Percentiles rank a stretch among this genome's conserved stretches.
Conservation (phyloP, 192 early-diverging fungal genomes). For the Podila horticola region DNA sequence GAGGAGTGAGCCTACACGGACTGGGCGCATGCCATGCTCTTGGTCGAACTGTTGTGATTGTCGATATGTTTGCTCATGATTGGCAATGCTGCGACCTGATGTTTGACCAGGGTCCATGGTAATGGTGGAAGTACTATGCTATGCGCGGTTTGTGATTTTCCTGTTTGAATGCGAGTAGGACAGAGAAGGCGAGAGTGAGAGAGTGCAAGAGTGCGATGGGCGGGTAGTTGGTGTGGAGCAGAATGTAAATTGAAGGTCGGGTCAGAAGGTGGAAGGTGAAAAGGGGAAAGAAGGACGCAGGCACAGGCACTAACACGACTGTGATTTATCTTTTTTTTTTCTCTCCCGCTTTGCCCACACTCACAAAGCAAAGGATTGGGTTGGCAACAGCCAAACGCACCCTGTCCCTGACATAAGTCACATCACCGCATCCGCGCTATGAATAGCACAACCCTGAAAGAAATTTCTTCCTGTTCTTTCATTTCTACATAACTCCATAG, state of each 20-base stretch:
- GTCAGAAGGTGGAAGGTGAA: neutral
- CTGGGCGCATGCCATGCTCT: constrained; percentile 9
- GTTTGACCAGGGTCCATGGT: neutral
- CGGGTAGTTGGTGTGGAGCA: neutral
- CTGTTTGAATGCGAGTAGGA: neutral
- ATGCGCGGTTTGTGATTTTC: neutral
- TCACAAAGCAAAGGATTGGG: no score
- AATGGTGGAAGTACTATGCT: neutral
- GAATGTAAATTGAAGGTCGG: neutral
- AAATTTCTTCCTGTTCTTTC: no score
- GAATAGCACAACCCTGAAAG: no score
- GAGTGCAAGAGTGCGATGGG: no score
- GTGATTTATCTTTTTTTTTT: neutral
- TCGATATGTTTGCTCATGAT: neutral
- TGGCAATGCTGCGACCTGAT: neutral
- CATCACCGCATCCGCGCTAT: no score
- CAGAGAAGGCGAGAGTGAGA: no score
- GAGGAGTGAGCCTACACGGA: constrained; percentile 35
- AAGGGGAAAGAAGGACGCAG: neutral
- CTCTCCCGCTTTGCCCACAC: neutral
- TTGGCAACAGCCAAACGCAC: no score
- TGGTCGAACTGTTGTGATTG: neutral
- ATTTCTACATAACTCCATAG: no score
- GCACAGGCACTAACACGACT: no score
- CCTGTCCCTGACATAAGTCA: no score